These are phyloP conservation scores for Trichoderma gamsii DNA, from an alignment of 495 filamentous ascomycete genomes.

Conservation along the genomic window DNA sequence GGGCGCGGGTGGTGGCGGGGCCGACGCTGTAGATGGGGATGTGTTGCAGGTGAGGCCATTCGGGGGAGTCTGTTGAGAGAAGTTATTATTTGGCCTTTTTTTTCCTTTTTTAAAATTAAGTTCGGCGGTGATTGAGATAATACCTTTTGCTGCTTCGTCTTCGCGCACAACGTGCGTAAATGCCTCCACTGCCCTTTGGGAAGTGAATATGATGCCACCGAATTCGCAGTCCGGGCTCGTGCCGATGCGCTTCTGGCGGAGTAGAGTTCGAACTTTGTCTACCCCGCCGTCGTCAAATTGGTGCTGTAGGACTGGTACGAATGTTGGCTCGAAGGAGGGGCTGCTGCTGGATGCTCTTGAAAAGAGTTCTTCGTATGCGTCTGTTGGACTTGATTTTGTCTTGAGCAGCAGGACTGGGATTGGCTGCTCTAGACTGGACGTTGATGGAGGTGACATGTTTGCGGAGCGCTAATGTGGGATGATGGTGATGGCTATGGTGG, in stretches of 20 bases:
- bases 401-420: conserved; percentile 77
- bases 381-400: conserved; percentile 69
- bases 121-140: too few relatives aligned
- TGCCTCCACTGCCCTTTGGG: conserved; percentile 86
- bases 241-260: conserved; percentile 33
- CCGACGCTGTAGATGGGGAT: conserved; percentile 83
- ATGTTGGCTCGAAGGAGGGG: conserved; percentile 53
- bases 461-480: not conserved
- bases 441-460: not conserved
- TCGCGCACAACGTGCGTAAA: conserved; percentile 62
- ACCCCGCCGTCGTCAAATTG: conserved; percentile 42
- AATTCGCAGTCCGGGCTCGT: conserved; percentile 42
- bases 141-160: conserved; percentile 35
- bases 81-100: too few relatives aligned
- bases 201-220: conserved; percentile 87
- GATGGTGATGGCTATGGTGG: not conserved
- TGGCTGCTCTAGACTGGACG: conserved; percentile 20
- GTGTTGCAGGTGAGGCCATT: conserved; percentile 43
- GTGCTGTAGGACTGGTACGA: conserved; percentile 83
- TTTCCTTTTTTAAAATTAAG: too few relatives aligned
- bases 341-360: conserved; percentile 30
- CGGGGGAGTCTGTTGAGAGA: conserved; percentile 25
- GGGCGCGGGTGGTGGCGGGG: conserved; percentile 74
- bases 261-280: conserved; percentile 29
- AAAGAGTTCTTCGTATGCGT: conserved; percentile 77